Evolutionary conservation across 164 flowering plant species (phyloP), one percentile per base, ranked within the genome.

Genomic region (Nymphaea thermarum): DNA sequence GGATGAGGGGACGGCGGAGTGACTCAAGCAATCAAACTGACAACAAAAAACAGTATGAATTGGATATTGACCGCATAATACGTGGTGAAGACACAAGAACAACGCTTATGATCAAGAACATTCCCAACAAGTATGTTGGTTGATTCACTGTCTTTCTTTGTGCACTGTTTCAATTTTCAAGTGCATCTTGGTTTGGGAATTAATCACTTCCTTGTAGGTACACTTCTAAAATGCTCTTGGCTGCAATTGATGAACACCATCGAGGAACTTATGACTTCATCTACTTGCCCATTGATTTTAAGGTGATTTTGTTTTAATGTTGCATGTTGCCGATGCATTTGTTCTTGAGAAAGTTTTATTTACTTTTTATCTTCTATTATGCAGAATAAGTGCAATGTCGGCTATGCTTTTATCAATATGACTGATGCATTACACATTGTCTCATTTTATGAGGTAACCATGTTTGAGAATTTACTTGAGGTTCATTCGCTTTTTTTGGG

Each of bases 351-450:
- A 51, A 51, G 57, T 51, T 51, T 15, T 51, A 2, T 51, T 8
- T 8, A 15, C 14, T 51, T 62, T 2, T 8, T 62, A 62, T 0
- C 12, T 41, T 43, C 61, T 60, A 65, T 53, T 65, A 60, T 66
- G 65, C 81, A 90, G 96, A 90, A 90, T 77, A 90, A 90, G 77
- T 90, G 96, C 85, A 90, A 90, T 60, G 91, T 90, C 53, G 96
- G 96, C 6, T 90, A 90, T 83, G 96, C 96, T 60, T 90, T 90
- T 72, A 86, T 90, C 84, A 90, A 90, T 80, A 81, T 90, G 90
- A 81, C 71, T 64, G 85, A 87, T 74, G 84, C 96, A 43, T 71
- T 72, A 65, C 82, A 78, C 53, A 90, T 90, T 43, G 76, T 85
- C 70, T 84, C 90, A 42, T 88, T 90, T 74, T 70, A 79, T 75